phyloP scores from a whole-genome alignment of 805 yeast genomes.

The Sugiyamaella marilandica region DNA sequence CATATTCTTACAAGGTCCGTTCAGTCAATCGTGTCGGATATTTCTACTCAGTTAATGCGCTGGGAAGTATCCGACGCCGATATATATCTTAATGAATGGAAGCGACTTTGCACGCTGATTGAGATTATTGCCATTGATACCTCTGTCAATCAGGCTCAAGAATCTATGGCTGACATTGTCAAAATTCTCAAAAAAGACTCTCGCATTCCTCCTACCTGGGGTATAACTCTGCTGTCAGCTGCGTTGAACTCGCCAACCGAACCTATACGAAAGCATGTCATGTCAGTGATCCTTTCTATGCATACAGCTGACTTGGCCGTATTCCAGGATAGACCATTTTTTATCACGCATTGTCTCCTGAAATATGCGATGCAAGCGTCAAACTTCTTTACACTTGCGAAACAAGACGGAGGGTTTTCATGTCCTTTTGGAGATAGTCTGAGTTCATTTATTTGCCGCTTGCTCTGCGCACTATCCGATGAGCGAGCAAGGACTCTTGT shows the following conservation, averaged over 20 bases:
- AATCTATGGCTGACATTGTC: constrained; percentile 61
- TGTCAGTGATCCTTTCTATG: constrained; percentile 52
- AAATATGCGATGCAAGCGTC: constrained; percentile 61
- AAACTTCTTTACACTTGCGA: constrained; percentile 46
- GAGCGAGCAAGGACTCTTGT: constrained; percentile 30
- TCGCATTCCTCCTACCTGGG: constrained; percentile 63
- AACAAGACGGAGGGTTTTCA: constrained; percentile 9
- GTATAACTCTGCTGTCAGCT: constrained; percentile 63
- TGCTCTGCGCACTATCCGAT: constrained; percentile 28
- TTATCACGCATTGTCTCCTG: constrained; percentile 43
- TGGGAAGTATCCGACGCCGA: constrained; percentile 40
- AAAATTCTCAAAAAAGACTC: constrained; percentile 46
- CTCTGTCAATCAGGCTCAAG: constrained; percentile 79
- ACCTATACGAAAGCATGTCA: constrained; percentile 60
- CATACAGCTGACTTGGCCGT: constrained; percentile 42
- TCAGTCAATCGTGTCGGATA: constrained; percentile 29
- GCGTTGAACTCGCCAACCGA: constrained; percentile 77
- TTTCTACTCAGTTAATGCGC: constrained; percentile 38
- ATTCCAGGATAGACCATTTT: constrained; percentile 41
- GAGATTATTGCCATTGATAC: constrained; percentile 83
- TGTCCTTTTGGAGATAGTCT: constrained; percentile 61
- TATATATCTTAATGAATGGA: constrained; percentile 53
- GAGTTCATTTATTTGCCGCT: constrained; percentile 42
- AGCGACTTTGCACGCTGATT: constrained; percentile 63
- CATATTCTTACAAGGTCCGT: constrained; percentile 62